Base-by-base conservation (phyloP, 176 grass and related monocot genomes). In the Musa acuminata region DNA sequence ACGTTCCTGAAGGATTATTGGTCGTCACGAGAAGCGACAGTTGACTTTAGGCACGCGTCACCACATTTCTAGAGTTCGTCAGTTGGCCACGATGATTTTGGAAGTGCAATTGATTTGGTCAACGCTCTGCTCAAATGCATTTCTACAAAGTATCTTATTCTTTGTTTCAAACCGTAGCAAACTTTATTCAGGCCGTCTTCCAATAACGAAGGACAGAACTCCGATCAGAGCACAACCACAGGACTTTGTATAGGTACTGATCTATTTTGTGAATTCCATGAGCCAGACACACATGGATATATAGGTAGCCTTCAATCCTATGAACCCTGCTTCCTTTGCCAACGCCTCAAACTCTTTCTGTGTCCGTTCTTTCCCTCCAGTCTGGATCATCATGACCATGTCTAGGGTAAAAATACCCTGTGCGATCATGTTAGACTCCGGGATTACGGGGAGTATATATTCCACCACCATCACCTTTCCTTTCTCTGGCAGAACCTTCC, bases 381-480 rank as follows among this genome's bases (percentile, higher is more conserved):
- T 19, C 8, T n/a, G 67, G 19, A 51, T 8, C 26, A 19, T 17
- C 67, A 70, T 69, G 8, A 0, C 21, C 5, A 72, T 0, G 20
- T 72, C 71, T 4, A 54, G 8, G 21, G 53, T 29, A 7, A 26
- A 72, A 10, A 25, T 7, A 11, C 11, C 49, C 53, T 22, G 21
- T 9, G 49, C n/a, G 53, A 11, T 51, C 17, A 9, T 0, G 2
- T 35, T 50, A 0, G 29, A 1, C 16, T 70, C 43, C 14, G 67
- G 43, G 62, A 72, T 75, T n/a, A 85, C 82, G 1, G 94, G 94
- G 29, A 91, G 82, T 19, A 97, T 21, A 54, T 83, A 85, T 79
- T 97, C 94, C 9, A 85, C 94, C 12, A 97, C 5, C 22, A 97
- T 81, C 24, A 93, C 85, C 87, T 93, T 97, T 9, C 90, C 94